A percentile compares a stretch with the other conserved stretches of the same genome.
phyloP scores from a whole-genome alignment of 768 basidiomycete species.

The Leccinellum rugosiceps region DNA sequence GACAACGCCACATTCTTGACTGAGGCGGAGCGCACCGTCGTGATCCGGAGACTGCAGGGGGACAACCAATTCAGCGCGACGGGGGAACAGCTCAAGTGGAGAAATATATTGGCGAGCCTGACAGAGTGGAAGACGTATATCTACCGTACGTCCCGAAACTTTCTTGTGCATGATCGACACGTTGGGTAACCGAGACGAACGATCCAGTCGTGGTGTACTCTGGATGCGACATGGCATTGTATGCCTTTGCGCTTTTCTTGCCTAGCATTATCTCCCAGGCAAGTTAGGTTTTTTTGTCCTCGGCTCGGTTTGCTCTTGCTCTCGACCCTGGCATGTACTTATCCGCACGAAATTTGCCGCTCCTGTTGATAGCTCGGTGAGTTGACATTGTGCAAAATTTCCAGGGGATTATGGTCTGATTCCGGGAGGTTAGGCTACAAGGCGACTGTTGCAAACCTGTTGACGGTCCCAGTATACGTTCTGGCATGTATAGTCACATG shows the following conservation, averaged over 20 bases:
- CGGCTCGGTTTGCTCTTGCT: not conserved
- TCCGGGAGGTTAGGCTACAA: constrained; percentile 44
- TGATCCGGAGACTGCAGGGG: constrained; percentile 62
- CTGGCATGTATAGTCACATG: constrained; percentile 68
- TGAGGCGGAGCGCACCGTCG: constrained; percentile 62
- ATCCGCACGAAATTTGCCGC: not conserved
- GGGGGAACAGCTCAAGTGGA: constrained; percentile 57
- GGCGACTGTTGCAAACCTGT: constrained; percentile 68
- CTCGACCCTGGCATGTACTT: not conserved
- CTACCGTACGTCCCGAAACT: constrained; percentile 6
- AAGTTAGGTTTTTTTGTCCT: constrained; percentile 12
- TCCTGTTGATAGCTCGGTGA: constrained; percentile 38
- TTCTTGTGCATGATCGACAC: not conserved
- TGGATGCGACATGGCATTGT: constrained; percentile 63
- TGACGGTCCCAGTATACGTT: constrained; percentile 75
- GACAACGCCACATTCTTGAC: constrained; percentile 75
- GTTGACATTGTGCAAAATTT: constrained; percentile 1
- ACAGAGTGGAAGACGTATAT: constrained; percentile 74
- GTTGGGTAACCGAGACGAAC: not conserved
- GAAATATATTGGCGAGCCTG: constrained; percentile 56
- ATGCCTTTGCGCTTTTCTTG: constrained; percentile 77
- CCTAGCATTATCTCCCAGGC: constrained; percentile 76
- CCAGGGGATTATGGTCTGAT: not conserved
- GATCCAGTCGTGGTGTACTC: constrained; percentile 51
- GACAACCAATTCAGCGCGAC: constrained; percentile 73